phyloP scores from a whole-genome alignment of 2,329 filamentous ascomycete genomes.

The Epichloe elymi region DNA sequence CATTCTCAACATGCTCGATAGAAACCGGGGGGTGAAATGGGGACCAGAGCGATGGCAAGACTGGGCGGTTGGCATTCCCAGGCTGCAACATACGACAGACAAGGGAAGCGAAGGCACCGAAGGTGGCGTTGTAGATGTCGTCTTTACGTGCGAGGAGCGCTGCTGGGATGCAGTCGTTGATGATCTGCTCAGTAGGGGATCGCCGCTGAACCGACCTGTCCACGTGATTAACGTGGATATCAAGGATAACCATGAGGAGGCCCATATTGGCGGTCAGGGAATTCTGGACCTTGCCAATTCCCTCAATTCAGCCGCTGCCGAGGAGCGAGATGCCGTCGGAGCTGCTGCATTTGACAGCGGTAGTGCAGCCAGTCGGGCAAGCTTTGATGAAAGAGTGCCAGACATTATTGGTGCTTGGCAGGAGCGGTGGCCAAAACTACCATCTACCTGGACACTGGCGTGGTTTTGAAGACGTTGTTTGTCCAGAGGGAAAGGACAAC shows the following conservation, averaged over 20 bases:
- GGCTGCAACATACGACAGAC: slow-evolving; percentile 62
- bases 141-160: slow-evolving; percentile 93
- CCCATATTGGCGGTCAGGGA: slow-evolving; percentile 74
- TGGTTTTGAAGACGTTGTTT: slow-evolving; percentile 55
- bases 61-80: slow-evolving; percentile 78
- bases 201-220: slow-evolving; percentile 79
- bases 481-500: background rate
- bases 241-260: slow-evolving; percentile 96
- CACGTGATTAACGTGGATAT: slow-evolving; percentile 99
- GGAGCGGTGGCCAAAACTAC: slow-evolving; percentile 82
- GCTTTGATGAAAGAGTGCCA: slow-evolving; percentile 87
- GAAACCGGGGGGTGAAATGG: slow-evolving; percentile 86
- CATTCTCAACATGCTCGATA: slow-evolving; percentile 86
- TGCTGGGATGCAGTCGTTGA: slow-evolving; percentile 98
- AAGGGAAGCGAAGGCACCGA: slow-evolving; percentile 72
- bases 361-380: slow-evolving; percentile 50
- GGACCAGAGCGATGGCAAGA: slow-evolving; percentile 97
- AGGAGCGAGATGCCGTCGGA: slow-evolving; percentile 59
- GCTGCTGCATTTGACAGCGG: slow-evolving; percentile 56
- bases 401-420: slow-evolving; percentile 90
- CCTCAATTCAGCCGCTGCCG: slow-evolving; percentile 65
- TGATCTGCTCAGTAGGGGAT: slow-evolving; percentile 75
- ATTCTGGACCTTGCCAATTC: slow-evolving; percentile 84
- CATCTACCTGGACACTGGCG: slow-evolving; percentile 84
- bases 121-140: slow-evolving; percentile 79